phyloP scores from a whole-genome alignment of 2,329 filamentous ascomycete species.

The Whalleya microplaca region DNA sequence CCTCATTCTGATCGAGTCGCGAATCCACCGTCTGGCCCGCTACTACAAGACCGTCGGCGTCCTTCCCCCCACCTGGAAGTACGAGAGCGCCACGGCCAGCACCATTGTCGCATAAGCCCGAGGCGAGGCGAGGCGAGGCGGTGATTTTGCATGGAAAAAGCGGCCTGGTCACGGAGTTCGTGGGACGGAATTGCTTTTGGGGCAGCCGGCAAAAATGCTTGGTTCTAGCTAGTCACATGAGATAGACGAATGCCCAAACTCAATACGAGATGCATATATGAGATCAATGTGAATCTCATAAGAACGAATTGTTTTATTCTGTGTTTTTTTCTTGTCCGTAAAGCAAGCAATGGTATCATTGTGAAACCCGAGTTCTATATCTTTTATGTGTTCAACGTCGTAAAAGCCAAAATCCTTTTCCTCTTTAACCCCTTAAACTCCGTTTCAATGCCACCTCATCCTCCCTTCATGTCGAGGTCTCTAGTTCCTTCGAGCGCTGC shows the following conservation, averaged over 20 bases:
- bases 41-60: conserved; percentile 98
- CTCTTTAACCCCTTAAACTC: conserved; percentile 28
- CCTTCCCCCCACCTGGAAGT: conserved; percentile 93
- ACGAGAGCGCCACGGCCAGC: conserved; percentile 96
- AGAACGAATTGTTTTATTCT: conserved; percentile 10
- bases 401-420: conserved; percentile 13
- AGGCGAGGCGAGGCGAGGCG: conserved; percentile 11
- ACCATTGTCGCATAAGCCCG: conserved; percentile 83
- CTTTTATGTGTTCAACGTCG: conserved; percentile 3
- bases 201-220: conserved; percentile 28
- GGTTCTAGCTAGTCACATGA: conserved; percentile 26
- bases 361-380: conserved; percentile 23
- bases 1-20: conserved; percentile 99
- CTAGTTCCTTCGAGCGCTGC: conserved; percentile 68
- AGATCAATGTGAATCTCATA: conserved; percentile 24
- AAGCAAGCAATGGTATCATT: conserved; percentile 25
- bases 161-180: conserved; percentile 39
- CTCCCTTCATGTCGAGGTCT: conserved; percentile 37
- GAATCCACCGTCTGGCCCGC: conserved; percentile 98
- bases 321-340: not conserved
- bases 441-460: conserved; percentile 17
- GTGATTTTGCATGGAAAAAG: conserved; percentile 28
- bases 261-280: conserved; percentile 23
- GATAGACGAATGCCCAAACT: conserved; percentile 21
- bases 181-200: conserved; percentile 38